These are phyloP conservation scores for Metarhizium brunneum DNA, from an alignment of 2,329 filamentous ascomycete genomes.

Conservation along the genomic window DNA sequence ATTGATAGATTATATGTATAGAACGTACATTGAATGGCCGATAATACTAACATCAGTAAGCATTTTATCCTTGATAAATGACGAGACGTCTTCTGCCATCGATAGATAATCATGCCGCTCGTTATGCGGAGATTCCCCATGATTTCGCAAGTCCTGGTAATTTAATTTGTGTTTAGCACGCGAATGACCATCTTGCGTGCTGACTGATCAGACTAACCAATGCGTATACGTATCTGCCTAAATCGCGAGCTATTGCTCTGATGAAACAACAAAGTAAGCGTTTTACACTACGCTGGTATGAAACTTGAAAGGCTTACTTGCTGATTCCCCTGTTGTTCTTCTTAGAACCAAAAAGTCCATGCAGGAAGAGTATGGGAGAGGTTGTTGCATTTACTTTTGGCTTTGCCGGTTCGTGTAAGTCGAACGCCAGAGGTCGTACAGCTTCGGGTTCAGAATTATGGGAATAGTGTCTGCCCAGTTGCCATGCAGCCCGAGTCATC, in stretches of 20 bases:
- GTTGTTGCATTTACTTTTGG: constrained; percentile 26
- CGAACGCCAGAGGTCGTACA: constrained; percentile 45
- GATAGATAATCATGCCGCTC: constrained; percentile 66
- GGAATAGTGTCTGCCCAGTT: neutral
- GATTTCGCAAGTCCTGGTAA: constrained; percentile 75
- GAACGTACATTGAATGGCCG: constrained; percentile 78
- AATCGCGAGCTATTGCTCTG: constrained; percentile 71
- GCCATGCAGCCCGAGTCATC: neutral
- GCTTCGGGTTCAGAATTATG: neutral
- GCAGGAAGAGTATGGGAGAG: constrained; percentile 73
- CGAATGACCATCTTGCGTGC: neutral
- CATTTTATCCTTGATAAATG: constrained; percentile 64
- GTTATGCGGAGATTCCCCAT: constrained; percentile 80
- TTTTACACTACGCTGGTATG: neutral
- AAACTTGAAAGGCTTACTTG: constrained; percentile 55
- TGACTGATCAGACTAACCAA: constrained; percentile 43
- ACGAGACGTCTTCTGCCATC: constrained; percentile 75
- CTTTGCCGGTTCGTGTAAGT: constrained; percentile 53
- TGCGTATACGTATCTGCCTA: constrained; percentile 73
- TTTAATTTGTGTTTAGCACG: constrained; percentile 5
- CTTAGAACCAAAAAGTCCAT: constrained; percentile 90
- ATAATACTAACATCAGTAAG: constrained; percentile 69
- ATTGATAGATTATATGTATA: neutral
- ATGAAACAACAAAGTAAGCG: neutral
- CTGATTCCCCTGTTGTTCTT: constrained; percentile 91